phyloP scores from a whole-genome alignment of 2,329 filamentous ascomycete genomes.

The Ophiostoma montium region DNA sequence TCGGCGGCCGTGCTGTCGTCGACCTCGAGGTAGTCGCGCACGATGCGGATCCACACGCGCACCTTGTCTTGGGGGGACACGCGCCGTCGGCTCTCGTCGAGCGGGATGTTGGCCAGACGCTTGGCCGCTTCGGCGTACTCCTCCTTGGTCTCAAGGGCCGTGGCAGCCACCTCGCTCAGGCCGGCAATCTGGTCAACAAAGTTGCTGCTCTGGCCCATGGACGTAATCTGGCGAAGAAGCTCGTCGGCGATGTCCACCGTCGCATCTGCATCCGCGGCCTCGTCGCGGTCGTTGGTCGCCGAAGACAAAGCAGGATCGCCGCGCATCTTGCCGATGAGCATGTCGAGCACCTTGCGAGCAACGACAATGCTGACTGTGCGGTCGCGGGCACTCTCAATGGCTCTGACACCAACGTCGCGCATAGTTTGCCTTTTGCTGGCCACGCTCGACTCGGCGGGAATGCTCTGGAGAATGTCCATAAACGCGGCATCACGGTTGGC shows the following conservation, averaged over 20 bases:
- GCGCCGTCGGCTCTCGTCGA: constrained; percentile 77
- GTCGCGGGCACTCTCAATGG: constrained; percentile 13
- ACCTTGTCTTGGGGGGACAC: constrained; percentile 74
- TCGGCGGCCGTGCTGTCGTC: constrained; percentile 81
- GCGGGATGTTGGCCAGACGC: constrained; percentile 66
- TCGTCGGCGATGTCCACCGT: constrained; percentile 65
- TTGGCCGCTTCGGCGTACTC: constrained; percentile 69
- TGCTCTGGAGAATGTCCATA: constrained; percentile 14
- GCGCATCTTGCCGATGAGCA: constrained; percentile 35
- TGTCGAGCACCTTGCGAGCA: constrained; percentile 17
- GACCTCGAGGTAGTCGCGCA: constrained; percentile 84
- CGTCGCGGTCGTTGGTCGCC: constrained; percentile 18
- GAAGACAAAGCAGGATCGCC: constrained; percentile 23
- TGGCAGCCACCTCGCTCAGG: constrained; percentile 67
- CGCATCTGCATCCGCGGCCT: constrained; percentile 35
- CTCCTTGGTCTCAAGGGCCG: constrained; percentile 69
- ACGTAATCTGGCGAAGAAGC: constrained; percentile 51
- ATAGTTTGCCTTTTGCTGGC: not conserved
- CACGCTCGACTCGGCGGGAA: constrained; percentile 15
- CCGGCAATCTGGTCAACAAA: constrained; percentile 76
- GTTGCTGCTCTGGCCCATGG: constrained; percentile 33
- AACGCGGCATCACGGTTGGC: constrained; percentile 9
- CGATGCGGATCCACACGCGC: constrained; percentile 81
- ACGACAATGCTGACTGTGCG: constrained; percentile 17
- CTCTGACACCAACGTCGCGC: not conserved